Conservation (phyloP, 2,329 filamentous ascomycete species). For the Calonectria honghensis region DNA sequence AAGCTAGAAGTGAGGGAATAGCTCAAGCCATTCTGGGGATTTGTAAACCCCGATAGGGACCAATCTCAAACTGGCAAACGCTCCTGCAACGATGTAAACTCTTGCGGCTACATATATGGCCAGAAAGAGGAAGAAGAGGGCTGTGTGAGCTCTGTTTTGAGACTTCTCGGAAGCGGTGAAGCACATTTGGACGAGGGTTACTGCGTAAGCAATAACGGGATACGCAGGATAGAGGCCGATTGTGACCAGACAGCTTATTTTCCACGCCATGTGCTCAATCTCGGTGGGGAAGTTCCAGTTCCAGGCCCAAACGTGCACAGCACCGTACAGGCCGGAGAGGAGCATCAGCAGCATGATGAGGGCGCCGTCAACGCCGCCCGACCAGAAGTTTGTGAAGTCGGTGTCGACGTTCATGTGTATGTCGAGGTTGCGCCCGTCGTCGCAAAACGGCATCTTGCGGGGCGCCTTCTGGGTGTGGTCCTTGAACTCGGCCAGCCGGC, state of each 20-base stretch:
- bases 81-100: conserved; percentile 30
- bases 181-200: neutral
- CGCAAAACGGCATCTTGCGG: conserved; percentile 8
- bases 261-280: conserved; percentile 32
- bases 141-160: neutral
- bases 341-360: conserved; percentile 27
- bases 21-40: conserved; percentile 27
- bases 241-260: conserved; percentile 30
- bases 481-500: conserved; percentile 14
- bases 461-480: neutral
- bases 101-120: conserved; percentile 26
- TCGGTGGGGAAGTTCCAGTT: conserved; percentile 30
- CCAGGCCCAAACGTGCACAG: conserved; percentile 25
- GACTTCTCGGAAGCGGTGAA: neutral
- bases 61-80: conserved; percentile 28
- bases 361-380: neutral
- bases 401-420: neutral
- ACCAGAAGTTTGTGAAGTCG: neutral
- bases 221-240: neutral
- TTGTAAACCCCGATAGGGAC: conserved; percentile 33
- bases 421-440: conserved; percentile 1
- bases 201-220: neutral
- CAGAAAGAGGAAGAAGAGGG: neutral
- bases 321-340: conserved; percentile 30
- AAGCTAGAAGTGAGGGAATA: conserved; percentile 27